These are phyloP conservation scores for Populus deltoides DNA, from an alignment of 345 rosid genomes.

Conservation along the genomic window DNA sequence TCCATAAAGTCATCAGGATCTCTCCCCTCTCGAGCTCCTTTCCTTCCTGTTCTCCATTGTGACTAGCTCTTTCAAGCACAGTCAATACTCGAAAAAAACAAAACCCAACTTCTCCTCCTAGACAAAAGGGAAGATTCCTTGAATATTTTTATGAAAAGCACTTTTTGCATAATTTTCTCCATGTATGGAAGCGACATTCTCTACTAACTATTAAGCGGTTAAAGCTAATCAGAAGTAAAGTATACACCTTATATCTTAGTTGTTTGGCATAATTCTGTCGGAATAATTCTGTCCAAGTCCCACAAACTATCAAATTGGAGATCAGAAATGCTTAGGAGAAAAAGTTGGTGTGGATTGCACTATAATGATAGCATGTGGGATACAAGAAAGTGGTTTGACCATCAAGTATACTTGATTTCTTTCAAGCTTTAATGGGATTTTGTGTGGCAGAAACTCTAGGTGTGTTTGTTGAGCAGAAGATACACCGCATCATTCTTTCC, in stretches of 20 bases:
- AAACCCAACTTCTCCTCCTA: slow-evolving; percentile 8
- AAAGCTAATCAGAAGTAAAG: not conserved
- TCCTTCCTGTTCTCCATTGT: not conserved
- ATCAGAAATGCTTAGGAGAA: not conserved
- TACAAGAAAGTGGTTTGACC: slow-evolving; percentile 32
- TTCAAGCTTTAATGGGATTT: slow-evolving; percentile 10
- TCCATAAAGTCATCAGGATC: not conserved
- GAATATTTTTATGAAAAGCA: not conserved
- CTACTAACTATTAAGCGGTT: not conserved
- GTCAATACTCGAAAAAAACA: slow-evolving; percentile 4
- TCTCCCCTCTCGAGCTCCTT: not conserved
- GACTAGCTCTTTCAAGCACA: not conserved
- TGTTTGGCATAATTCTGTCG: not conserved
- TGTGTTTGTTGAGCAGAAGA: slow-evolving; percentile 17
- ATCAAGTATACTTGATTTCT: slow-evolving; percentile 9
- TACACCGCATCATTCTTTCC: slow-evolving; percentile 19
- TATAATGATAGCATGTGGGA: slow-evolving; percentile 33
- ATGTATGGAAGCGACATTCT: not conserved
- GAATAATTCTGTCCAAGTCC: not conserved
- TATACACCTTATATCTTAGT: not conserved
- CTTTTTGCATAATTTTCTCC: not conserved
- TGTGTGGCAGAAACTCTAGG: slow-evolving; percentile 22
- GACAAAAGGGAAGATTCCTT: not conserved
- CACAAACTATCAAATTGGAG: not conserved
- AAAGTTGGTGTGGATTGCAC: slow-evolving; percentile 17